These are phyloP conservation scores for Gymnopilus dilepis DNA, from an alignment of 768 basidiomycete species.

Conservation along the genomic window DNA sequence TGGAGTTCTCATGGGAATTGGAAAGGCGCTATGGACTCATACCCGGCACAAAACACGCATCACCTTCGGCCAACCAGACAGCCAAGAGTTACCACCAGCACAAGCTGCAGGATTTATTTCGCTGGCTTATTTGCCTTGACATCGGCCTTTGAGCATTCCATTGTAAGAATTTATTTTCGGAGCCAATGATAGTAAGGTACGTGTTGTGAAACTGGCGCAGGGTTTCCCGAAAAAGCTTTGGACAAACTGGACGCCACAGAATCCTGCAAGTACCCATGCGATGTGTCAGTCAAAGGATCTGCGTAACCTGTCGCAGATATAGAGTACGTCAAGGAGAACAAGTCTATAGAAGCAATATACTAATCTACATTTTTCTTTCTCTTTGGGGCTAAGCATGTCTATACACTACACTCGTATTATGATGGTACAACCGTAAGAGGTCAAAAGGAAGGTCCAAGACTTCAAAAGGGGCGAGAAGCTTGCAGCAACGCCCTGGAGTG, in stretches of 20 bases:
- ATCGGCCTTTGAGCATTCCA: no score
- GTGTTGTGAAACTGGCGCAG: no score
- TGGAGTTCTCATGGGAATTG: not conserved
- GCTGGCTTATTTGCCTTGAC: no score
- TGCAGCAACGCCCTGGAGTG: not conserved
- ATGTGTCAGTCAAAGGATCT: no score
- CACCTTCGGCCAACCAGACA: no score
- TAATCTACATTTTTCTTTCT: not conserved
- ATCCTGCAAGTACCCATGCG: no score
- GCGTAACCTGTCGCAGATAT: not conserved
- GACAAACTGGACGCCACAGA: no score
- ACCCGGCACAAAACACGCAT: not conserved
- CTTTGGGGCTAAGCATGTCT: not conserved
- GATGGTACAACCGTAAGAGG: not conserved
- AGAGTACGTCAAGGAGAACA: not conserved
- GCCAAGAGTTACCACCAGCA: no score
- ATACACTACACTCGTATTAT: not conserved
- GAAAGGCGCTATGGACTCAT: not conserved
- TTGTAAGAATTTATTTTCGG: no score
- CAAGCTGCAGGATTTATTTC: no score
- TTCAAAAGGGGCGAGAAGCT: not conserved
- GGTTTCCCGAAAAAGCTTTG: no score
- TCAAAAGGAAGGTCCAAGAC: not conserved
- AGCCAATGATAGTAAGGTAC: no score
- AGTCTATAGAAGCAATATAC: not conserved